Evolutionary conservation across 2,329 filamentous ascomycete genomes (phyloP).

Genomic region (Shiraia sp.): DNA sequence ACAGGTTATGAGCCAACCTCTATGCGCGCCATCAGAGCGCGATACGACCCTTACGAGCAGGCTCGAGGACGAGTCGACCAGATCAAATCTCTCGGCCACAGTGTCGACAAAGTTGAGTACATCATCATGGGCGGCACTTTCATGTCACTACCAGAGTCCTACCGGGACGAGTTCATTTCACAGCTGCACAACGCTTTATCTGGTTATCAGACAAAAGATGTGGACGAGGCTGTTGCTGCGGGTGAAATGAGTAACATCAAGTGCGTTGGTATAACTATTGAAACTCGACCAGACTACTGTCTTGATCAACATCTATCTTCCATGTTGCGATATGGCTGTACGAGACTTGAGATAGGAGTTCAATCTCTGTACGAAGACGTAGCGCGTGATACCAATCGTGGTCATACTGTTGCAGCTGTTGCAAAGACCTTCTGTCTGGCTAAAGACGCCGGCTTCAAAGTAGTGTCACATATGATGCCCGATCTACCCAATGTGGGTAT

Average conservation of each 20-base stretch:
- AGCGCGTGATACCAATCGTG: constrained; percentile 94
- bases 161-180: constrained; percentile 90
- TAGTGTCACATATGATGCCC: constrained; percentile 99
- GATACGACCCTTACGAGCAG: constrained; percentile 98
- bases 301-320: constrained; percentile 91
- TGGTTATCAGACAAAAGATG: constrained; percentile 90
- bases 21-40: constrained; percentile 94
- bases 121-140: constrained; percentile 99
- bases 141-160: constrained; percentile 90
- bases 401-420: constrained; percentile 92
- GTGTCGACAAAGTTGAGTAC: constrained; percentile 98
- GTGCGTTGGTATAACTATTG: constrained; percentile 97
- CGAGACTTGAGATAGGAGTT: constrained; percentile 89
- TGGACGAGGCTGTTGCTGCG: constrained; percentile 92
- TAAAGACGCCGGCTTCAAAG: constrained; percentile 98
- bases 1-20: constrained; percentile 98
- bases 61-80: constrained; percentile 94
- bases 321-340: constrained; percentile 98
- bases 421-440: constrained; percentile 96
- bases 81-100: constrained; percentile 92
- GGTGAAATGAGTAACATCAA: constrained; percentile 97
- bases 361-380: constrained; percentile 98
- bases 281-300: constrained; percentile 96
- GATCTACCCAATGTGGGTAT: constrained; percentile 97
- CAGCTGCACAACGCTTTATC: constrained; percentile 96